These are phyloP conservation scores for Anisodus acutangulus DNA, from an alignment of 257 asterid genomes.

Conservation along the genomic window DNA sequence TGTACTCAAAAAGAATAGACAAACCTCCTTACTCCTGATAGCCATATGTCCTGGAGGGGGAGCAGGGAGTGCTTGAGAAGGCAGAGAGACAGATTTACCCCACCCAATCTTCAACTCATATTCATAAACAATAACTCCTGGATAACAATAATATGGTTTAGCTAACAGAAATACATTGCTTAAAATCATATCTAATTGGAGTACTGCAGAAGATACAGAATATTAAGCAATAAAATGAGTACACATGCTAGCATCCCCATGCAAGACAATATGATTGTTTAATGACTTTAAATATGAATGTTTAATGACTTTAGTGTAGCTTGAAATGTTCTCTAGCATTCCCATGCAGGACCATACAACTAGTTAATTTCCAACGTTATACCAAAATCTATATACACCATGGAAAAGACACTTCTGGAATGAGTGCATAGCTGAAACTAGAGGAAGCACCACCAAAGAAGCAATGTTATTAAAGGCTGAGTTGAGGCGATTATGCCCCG, in stretches of 20 bases:
- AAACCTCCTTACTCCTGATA: constrained; percentile 93
- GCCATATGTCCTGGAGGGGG: constrained; percentile 99
- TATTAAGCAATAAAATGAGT: neutral
- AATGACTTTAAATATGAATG: neutral
- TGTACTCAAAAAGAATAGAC: constrained; percentile 29
- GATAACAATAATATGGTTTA: constrained; percentile 34
- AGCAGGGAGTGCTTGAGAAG: constrained; percentile 98
- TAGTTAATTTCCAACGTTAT: neutral
- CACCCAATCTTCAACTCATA: constrained; percentile 95
- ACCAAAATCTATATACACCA: neutral
- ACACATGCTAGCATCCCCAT: constrained; percentile 11
- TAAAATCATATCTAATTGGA: neutral
- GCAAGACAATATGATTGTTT: neutral
- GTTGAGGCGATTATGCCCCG: neutral
- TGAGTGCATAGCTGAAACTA: neutral
- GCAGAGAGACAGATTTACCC: constrained; percentile 98
- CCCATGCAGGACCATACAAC: neutral
- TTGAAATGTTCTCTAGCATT: constrained; percentile 2
- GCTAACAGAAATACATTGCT: neutral
- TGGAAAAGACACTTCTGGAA: neutral
- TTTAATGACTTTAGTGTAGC: neutral
- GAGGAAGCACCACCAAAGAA: constrained; percentile 17
- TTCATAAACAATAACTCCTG: constrained; percentile 95
- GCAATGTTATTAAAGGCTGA: neutral
- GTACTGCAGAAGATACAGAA: neutral